Base-by-base conservation (phyloP, 2,329 filamentous ascomycete species). In the Botryotinia calthae region DNA sequence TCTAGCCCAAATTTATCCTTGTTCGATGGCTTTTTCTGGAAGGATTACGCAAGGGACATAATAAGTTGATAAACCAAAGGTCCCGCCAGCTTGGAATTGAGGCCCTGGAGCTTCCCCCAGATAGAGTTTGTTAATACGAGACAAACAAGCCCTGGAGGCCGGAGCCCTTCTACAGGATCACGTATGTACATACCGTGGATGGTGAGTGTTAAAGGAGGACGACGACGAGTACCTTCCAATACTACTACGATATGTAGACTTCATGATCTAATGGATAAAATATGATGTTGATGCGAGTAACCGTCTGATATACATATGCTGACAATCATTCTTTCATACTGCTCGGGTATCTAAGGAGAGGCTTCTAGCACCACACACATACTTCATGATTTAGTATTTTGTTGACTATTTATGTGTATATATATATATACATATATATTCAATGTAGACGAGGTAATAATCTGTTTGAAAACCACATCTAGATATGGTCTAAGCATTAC, bases 71-170 rank as follows among this genome's bases (percentile, higher is more conserved):
- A 12, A 48, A 48, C 3, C 22, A 7, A 25, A 59, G 31, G 34
- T 61, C 31, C 58, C 31, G 58, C 58, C 31, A 20, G 31, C 58
- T 54, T 28, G 51, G 51, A 56, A 28, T 56, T n/a, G 48, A 51
- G 48, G 58, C 16, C 34, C 34, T 42, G 44, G 44, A 44, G 61
- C 61, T 64, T 31, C 40, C 59, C n/a, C 61, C 40, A 44, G 40
- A 64, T 64, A 64, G 46, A 64, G 61, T 64, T 46, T 46, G n/a
- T 10, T 9, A 64, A 64, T 64, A 64, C 40, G 61, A 64, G 61
- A 64, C 40, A 18, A 28, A 8, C 31, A n/a, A n/a, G 9, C 9
- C 61, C 61, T 28, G n/a, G n/a, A n/a, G n/a, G n/a, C n/a, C n/a
- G n/a, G n/a, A n/a, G n/a, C n/a, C n/a, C n/a, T n/a, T n/a, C n/a